phyloP scores from a whole-genome alignment of 2,329 filamentous ascomycete species.

The Venturia pyrina region DNA sequence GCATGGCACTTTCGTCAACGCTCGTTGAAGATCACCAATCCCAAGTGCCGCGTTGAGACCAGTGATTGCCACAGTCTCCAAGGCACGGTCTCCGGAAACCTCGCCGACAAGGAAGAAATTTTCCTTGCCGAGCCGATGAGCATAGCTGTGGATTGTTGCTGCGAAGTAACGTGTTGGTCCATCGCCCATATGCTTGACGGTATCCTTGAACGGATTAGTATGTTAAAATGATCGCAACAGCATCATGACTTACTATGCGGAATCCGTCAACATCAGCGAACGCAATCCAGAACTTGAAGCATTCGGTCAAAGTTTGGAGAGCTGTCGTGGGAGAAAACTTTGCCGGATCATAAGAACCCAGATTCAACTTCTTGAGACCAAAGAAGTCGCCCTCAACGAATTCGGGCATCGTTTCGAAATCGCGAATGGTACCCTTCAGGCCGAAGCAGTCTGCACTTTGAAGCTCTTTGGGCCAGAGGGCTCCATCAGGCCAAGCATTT shows the following conservation, averaged over 20 bases:
- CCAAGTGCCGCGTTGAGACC: slow-evolving; percentile 19
- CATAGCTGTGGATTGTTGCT: slow-evolving; percentile 17
- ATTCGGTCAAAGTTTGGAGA: slow-evolving; percentile 15
- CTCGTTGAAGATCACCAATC: slow-evolving; percentile 17
- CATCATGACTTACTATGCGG: slow-evolving; percentile 13
- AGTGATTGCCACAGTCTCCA: slow-evolving; percentile 17
- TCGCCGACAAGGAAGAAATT: slow-evolving; percentile 20
- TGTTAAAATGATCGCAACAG: background rate
- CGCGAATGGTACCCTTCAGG: slow-evolving; percentile 15
- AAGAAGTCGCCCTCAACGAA: slow-evolving; percentile 19
- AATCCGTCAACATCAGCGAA: slow-evolving; percentile 18
- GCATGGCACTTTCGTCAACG: slow-evolving; percentile 16
- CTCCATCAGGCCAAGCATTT: slow-evolving; percentile 12
- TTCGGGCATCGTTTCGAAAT: slow-evolving; percentile 19
- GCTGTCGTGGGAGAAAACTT: slow-evolving; percentile 15
- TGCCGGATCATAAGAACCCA: slow-evolving; percentile 15
- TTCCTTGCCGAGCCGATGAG: slow-evolving; percentile 15
- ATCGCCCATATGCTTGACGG: slow-evolving; percentile 19
- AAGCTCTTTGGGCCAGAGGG: slow-evolving; percentile 19
- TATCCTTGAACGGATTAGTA: slow-evolving; percentile 13
- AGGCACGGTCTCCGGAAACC: slow-evolving; percentile 16
- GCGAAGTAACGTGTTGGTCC: slow-evolving; percentile 18
- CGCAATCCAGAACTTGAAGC: slow-evolving; percentile 21
- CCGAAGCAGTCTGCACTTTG: slow-evolving; percentile 15
- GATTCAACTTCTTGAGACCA: slow-evolving; percentile 17